Base-by-base conservation (phyloP, 148 eudicot genomes). In the Linanthus parryae region DNA sequence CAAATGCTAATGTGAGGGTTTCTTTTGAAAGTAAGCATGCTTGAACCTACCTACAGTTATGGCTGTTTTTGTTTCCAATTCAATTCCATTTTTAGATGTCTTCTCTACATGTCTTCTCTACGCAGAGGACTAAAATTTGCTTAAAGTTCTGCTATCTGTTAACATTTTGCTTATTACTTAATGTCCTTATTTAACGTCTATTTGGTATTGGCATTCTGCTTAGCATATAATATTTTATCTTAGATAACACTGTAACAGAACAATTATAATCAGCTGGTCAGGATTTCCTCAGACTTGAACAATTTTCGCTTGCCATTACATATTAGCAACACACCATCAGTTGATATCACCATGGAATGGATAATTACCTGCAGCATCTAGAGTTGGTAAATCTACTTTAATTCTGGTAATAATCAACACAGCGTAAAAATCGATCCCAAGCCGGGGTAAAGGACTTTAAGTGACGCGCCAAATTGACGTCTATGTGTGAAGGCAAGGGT, bases 21-120 rank as follows among this genome's bases (percentile, higher is more conserved):
- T 92, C 88, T 52, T 76, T 92, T 17, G 82, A 87, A 71, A 22
- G 99, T 92, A 88, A 48, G 86, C 33, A 58, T 48, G 26, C 46
- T 45, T n/a, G 29, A 50, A 50, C 39, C 16, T 2, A 19, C 20
- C 1, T 28, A 8, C 10, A 17, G 8, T 26, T 47, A 24, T 19
- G 10, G 7, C 30, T n/a, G 10, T 25, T 36, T 24, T 27, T 1
- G 10, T 33, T 29, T 20, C 28, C 37, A 8, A 2, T 33, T 5
- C 8, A 0, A 12, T 48, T 40, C 8, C n/a, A 14, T 16, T 26
- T 18, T 48, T 13, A 26, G 13, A 16, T 33, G 8, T 51, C 6
- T 10, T 31, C 3, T 31, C 3, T 47, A 47, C 51, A n/a, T 27
- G 29, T 12, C 9, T 18, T 24, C 7, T 47, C 10, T 24, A n/a